Evolutionary conservation across 164 flowering plant species (phyloP).

Genomic region (Magnolia officinalis): DNA sequence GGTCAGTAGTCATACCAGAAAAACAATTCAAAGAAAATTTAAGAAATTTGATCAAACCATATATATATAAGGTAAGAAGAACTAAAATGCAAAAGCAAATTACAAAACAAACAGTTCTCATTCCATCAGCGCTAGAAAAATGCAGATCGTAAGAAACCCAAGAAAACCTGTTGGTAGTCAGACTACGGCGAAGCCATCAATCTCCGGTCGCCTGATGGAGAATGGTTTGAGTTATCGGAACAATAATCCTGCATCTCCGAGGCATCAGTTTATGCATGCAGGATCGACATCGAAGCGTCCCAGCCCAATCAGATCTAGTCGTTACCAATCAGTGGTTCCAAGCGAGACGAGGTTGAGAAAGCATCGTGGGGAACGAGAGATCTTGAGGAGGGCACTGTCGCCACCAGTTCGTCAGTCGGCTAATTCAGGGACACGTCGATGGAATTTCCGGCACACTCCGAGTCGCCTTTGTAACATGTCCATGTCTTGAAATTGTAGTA

Average conservation of each 20-base stretch:
- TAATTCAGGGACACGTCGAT: not conserved
- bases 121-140: not conserved
- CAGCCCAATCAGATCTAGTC: too few relatives aligned
- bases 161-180: not conserved
- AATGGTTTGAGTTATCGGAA: not conserved
- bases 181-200: not conserved
- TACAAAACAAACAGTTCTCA: not conserved
- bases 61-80: not conserved
- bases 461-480: conserved; percentile 9
- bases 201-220: not conserved
- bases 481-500: not conserved
- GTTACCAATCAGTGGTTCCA: not conserved
- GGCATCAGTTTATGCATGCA: not conserved
- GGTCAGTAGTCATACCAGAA: not conserved
- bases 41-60: not conserved
- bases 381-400: conserved; percentile 9
- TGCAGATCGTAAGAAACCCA: not conserved
- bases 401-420: not conserved
- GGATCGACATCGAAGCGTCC: too few relatives aligned
- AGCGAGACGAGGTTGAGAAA: not conserved
- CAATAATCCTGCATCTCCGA: not conserved
- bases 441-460: conserved; percentile 11
- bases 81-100: not conserved
- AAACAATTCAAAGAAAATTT: not conserved
- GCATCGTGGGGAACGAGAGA: conserved; percentile 4